Conservation (phyloP, 306 rosid genomes). For the Alnus glutinosa region DNA sequence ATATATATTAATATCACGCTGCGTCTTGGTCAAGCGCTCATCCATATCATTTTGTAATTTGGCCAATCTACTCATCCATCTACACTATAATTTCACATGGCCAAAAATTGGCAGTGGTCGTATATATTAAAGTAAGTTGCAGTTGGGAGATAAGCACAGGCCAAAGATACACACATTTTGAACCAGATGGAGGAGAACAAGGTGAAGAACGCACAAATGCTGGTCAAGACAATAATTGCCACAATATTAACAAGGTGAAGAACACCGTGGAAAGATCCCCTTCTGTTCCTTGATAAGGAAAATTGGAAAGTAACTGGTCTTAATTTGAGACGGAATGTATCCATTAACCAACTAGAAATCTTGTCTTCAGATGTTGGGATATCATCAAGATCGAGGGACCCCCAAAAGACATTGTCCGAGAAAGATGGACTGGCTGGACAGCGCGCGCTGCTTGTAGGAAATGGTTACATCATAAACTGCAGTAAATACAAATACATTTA, state of each 20-base stretch:
- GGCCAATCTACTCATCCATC: no score
- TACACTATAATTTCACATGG: constrained; percentile 12
- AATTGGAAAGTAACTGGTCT: constrained; percentile 63
- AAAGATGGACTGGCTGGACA: constrained; percentile 84
- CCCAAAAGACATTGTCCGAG: constrained; percentile 65
- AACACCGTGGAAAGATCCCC: constrained; percentile 45
- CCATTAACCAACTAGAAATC: constrained; percentile 53
- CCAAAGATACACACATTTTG: constrained; percentile 53
- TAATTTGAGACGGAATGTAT: constrained; percentile 52
- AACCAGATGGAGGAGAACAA: constrained; percentile 57
- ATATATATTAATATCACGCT: no score
- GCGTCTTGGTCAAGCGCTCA: no score
- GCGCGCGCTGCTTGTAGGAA: constrained; percentile 59
- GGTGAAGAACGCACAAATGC: constrained; percentile 42
- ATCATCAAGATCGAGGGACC: no score
- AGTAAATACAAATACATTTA: constrained; percentile 21
- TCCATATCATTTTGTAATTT: no score
- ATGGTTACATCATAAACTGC: constrained; percentile 80
- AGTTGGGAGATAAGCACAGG: constrained; percentile 53
- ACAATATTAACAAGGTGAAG: constrained; percentile 47
- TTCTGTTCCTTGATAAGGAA: constrained; percentile 61
- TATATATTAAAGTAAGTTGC: constrained; percentile 60
- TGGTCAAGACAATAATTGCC: constrained; percentile 39
- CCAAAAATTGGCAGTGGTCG: constrained; percentile 55
- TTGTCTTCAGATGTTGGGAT: constrained; percentile 61